Evolutionary conservation across 2,329 filamentous ascomycete genomes (phyloP).

Genomic region (Paracamarosporium sp.): DNA sequence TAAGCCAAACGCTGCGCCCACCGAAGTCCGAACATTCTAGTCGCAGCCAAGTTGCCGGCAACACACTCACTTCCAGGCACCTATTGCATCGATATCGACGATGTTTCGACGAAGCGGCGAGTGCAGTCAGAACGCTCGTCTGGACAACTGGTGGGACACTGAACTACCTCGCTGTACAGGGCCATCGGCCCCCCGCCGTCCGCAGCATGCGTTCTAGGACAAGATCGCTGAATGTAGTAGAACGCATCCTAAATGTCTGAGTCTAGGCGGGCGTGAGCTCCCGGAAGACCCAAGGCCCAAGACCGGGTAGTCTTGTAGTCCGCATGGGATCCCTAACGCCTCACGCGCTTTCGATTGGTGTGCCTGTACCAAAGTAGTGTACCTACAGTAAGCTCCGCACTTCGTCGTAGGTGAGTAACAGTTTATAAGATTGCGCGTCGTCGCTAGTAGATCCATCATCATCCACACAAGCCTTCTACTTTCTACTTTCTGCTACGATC

Average conservation of each 20-base stretch:
- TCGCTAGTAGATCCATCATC: neutral
- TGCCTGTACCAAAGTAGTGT: neutral
- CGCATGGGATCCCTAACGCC: constrained; percentile 6
- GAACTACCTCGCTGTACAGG: neutral
- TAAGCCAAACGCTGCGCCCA: constrained; percentile 4
- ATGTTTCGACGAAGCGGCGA: neutral
- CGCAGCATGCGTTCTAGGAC: neutral
- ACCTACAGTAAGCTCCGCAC: neutral
- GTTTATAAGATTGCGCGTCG: constrained; percentile 5
- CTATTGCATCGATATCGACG: neutral
- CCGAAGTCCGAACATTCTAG: constrained; percentile 1
- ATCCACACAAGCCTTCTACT: constrained; percentile 7
- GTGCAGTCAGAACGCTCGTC: neutral
- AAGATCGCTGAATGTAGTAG: neutral
- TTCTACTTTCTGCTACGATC: constrained; percentile 4
- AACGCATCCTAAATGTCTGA: neutral
- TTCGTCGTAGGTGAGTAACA: neutral
- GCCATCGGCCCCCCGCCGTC: neutral
- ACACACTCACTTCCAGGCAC: neutral
- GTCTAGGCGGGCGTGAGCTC: constrained; percentile 1
- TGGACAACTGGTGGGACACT: neutral
- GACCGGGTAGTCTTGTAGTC: constrained; percentile 2
- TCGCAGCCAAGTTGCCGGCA: constrained; percentile 2
- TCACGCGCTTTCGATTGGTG: neutral
- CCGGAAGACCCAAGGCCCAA: neutral